These are phyloP conservation scores for Zarea fungicola DNA, from an alignment of 2,329 filamentous ascomycete genomes.

Conservation along the genomic window DNA sequence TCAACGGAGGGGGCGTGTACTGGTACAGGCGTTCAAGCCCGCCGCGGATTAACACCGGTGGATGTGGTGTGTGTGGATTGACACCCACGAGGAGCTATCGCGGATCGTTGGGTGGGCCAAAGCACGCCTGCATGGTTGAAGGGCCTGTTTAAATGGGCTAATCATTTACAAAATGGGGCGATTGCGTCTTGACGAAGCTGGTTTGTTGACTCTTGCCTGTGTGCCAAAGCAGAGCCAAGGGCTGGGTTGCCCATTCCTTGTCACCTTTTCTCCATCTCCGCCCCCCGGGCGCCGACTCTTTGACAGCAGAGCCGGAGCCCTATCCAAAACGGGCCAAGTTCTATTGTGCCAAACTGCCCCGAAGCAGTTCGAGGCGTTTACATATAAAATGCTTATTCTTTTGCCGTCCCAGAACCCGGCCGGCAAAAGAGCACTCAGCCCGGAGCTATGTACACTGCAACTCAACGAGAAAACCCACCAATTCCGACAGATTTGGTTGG, in stretches of 20 bases:
- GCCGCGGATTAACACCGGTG: slow-evolving; percentile 18
- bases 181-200: slow-evolving; percentile 5
- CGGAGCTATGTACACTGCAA: too few species aligned
- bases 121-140: slow-evolving; percentile 14
- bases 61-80: slow-evolving; percentile 14
- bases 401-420: too few species aligned
- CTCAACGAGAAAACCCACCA: too few species aligned
- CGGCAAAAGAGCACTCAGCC: too few species aligned
- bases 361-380: too few species aligned
- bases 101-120: slow-evolving; percentile 19
- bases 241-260: not conserved
- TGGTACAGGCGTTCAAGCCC: slow-evolving; percentile 12
- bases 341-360: slow-evolving; percentile 6
- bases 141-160: slow-evolving; percentile 17
- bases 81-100: slow-evolving; percentile 24
- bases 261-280: too few species aligned
- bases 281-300: too few species aligned
- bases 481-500: too few species aligned
- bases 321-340: not conserved
- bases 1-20: not conserved
- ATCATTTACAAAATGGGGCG: slow-evolving; percentile 17
- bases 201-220: not conserved
- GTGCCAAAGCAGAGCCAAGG: too few species aligned
- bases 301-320: slow-evolving; percentile 4
- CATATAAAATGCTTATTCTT: too few species aligned